phyloP scores from a whole-genome alignment of 306 rosid species.

The Inga leiocalycina region DNA sequence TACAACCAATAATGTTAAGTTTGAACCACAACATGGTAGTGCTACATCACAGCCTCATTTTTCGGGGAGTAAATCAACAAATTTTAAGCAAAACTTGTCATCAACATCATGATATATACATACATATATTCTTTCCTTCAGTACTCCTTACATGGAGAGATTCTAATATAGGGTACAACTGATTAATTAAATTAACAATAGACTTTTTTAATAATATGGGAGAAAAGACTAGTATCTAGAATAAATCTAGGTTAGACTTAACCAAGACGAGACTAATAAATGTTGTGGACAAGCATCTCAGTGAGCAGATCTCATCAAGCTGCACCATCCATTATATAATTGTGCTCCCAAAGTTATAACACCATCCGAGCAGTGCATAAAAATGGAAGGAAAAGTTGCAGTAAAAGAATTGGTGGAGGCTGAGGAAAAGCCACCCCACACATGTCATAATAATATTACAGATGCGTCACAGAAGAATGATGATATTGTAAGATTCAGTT shows the following conservation, averaged over 20 bases:
- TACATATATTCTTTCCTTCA: neutral
- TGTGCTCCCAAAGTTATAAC: neutral
- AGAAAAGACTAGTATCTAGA: neutral
- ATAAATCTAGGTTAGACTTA: constrained; percentile 14
- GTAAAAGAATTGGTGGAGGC: constrained; percentile 22
- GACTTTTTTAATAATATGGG: neutral
- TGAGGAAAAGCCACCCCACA: constrained; percentile 21
- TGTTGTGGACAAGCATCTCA: constrained; percentile 10
- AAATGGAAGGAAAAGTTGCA: constrained; percentile 43
- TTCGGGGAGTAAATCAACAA: neutral
- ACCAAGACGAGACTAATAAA: constrained; percentile 26
- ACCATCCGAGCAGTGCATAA: neutral
- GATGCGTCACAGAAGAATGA: constrained; percentile 11
- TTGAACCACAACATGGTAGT: neutral
- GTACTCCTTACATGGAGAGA: neutral
- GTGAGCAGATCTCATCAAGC: constrained; percentile 3
- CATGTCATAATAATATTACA: constrained; percentile 6
- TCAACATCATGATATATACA: neutral
- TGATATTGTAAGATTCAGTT: neutral
- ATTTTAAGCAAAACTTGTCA: neutral
- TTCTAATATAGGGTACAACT: neutral
- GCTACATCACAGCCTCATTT: neutral
- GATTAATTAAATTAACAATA: neutral
- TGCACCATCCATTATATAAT: constrained; percentile 24
- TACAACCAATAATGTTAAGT: neutral